phyloP scores from a whole-genome alignment of 345 rosid species.

The Hibiscus syriacus region DNA sequence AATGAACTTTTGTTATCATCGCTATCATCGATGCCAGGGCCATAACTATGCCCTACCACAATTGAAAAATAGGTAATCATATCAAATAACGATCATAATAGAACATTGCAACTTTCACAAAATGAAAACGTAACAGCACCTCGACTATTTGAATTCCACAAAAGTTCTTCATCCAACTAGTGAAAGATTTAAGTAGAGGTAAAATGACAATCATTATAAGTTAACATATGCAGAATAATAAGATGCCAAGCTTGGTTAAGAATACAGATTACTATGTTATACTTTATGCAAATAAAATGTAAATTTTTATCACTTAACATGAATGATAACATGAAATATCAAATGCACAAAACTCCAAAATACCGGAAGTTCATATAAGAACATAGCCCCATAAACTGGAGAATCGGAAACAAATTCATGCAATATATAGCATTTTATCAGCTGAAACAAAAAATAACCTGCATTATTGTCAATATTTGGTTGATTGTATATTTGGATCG shows the following conservation, averaged over 20 bases:
- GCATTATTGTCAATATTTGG: slow-evolving; percentile 31
- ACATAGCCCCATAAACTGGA: background rate
- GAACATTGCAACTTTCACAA: background rate
- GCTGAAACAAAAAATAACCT: slow-evolving; percentile 19
- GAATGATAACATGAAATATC: background rate
- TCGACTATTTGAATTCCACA: background rate
- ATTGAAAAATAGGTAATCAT: background rate
- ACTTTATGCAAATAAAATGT: background rate
- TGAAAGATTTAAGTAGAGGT: background rate
- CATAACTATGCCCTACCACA: slow-evolving; percentile 23
- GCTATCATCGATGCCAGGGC: slow-evolving; percentile 23
- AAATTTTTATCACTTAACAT: background rate
- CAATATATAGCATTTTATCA: background rate
- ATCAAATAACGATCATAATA: slow-evolving; percentile 1
- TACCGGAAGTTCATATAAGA: background rate
- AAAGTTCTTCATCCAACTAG: background rate
- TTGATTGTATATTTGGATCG: slow-evolving; percentile 28
- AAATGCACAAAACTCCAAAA: background rate
- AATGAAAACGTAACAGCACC: background rate
- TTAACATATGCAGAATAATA: background rate
- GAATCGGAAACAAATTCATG: background rate
- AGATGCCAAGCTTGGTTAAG: background rate
- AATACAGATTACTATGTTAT: background rate
- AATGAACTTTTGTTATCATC: slow-evolving; percentile 29
- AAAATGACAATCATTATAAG: background rate